These are phyloP conservation scores for Pichia occidentalis DNA, from an alignment of 805 yeast species.

Conservation along the genomic window DNA sequence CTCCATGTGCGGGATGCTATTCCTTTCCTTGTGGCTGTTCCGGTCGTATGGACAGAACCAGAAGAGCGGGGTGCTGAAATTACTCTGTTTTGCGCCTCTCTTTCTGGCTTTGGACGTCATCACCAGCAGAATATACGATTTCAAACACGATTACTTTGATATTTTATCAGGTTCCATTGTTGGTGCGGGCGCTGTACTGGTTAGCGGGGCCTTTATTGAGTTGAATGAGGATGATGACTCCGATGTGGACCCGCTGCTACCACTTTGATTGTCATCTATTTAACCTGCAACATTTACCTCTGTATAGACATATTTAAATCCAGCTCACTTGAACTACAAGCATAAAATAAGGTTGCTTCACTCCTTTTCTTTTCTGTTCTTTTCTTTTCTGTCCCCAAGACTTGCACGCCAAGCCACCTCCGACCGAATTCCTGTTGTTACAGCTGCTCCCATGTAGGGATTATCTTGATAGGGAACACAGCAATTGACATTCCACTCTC, in stretches of 20 bases:
- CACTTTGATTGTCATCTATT: not conserved
- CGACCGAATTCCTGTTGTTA: too few species aligned
- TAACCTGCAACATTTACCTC: too few species aligned
- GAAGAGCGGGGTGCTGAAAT: conserved; percentile 4
- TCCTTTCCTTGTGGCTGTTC: conserved; percentile 41
- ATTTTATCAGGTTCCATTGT: conserved; percentile 57
- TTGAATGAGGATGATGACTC: conserved; percentile 10
- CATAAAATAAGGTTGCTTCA: too few species aligned
- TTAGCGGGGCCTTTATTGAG: not conserved
- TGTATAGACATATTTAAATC: too few species aligned
- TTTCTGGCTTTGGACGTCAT: conserved; percentile 12
- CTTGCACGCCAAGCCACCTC: too few species aligned
- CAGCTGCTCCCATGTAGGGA: too few species aligned
- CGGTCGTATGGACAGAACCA: conserved; percentile 6
- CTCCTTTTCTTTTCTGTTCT: too few species aligned
- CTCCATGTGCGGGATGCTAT: conserved; percentile 62
- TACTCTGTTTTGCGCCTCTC: conserved; percentile 35
- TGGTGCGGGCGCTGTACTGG: conserved; percentile 7
- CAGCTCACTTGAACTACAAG: too few species aligned
- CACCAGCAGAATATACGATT: conserved; percentile 75
- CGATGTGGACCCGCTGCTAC: not conserved
- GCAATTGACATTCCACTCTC: too few species aligned
- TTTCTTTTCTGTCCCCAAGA: too few species aligned
- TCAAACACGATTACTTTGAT: conserved; percentile 85
- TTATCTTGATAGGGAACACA: too few species aligned